Base-by-base conservation (phyloP, 768 basidiomycete genomes). In the Pulveroboletus sp. region DNA sequence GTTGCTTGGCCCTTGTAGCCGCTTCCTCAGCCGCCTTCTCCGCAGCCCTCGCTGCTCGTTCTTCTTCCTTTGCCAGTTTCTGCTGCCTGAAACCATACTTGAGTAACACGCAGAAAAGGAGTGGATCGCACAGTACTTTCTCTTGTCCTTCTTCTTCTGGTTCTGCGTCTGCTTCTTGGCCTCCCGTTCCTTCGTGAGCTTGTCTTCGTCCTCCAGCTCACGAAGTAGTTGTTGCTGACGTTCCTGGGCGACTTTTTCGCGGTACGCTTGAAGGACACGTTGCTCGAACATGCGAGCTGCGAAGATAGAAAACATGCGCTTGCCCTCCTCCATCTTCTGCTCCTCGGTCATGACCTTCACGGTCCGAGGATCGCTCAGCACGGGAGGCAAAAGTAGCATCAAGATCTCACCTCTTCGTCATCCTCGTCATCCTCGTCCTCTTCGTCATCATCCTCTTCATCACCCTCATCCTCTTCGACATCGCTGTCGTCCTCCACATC, bases 101-200 rank as follows among this genome's bases (percentile, higher is more conserved):
- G 43, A 43, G 54, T 17, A 56, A 38, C 38, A 43, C 28, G 43
- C 32, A 50, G 27, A 48, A 21, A 44, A 14, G 21, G 27, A 48
- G 17, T 24, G 15, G 61, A 54, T 9, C 61, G 77, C 57, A 48
- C 24, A 63, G 75, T 47, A 95, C 93, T 76, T 84, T 80, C 93
- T 93, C 76, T 97, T 97, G 70, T 97, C 96, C 78, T 97, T 99
- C 80, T 96, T 98, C 80, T 94, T 94, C 80, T 96, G 93, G 72
- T 92, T 90, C 55, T 84, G 88, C 66, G 89, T 89, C 68, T 91
- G 90, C 70, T 82, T 84, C 79, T 96, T 95, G 48, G 83, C 87
- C 73, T 96, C 94, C 59, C 82, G 81, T 64, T 96, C 93, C 64
- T 86, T 86, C 43, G 82, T 77, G 28, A 80, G 70, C 69, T 90